These are phyloP conservation scores for Trichopus zeylanicus DNA, from an alignment of 116 monocot genomes.

Conservation along the genomic window DNA sequence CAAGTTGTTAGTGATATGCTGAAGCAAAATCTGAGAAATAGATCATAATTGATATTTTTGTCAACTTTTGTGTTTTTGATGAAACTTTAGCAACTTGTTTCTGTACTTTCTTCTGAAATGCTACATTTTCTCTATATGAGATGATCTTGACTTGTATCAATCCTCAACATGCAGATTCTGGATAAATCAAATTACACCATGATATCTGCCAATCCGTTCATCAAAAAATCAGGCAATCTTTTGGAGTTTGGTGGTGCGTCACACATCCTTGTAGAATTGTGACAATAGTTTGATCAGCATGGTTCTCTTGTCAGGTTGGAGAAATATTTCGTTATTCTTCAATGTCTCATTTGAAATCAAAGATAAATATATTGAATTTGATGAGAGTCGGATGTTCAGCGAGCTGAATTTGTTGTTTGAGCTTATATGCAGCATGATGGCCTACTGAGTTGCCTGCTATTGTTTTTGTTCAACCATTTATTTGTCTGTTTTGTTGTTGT, in stretches of 20 bases:
- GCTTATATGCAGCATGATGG: slow-evolving; percentile 94
- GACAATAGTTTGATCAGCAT: not conserved
- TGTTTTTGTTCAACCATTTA: not conserved
- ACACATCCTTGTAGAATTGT: not conserved
- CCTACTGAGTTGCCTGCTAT: not conserved
- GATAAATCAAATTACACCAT: slow-evolving; percentile 88
- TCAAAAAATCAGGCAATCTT: slow-evolving; percentile 82
- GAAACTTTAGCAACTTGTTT: no score
- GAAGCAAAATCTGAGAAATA: no score
- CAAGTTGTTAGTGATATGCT: no score
- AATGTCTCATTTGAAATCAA: slow-evolving; percentile 93
- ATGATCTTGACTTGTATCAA: no score
- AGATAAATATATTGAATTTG: slow-evolving; percentile 84
- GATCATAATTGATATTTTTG: no score
- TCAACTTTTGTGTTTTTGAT: no score
- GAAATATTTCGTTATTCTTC: slow-evolving; percentile 94
- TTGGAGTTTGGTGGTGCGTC: not conserved
- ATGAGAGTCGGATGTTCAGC: slow-evolving; percentile 80
- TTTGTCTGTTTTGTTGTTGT: not conserved
- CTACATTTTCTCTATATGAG: no score
- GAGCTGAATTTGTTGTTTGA: slow-evolving; percentile 89
- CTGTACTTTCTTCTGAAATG: no score
- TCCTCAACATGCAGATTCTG: slow-evolving; percentile 65
- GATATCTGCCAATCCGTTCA: slow-evolving; percentile 77
- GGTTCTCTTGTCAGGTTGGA: slow-evolving; percentile 65